These are phyloP conservation scores for Botrytis elliptica DNA, from an alignment of 2,329 filamentous ascomycete species.

Conservation along the genomic window DNA sequence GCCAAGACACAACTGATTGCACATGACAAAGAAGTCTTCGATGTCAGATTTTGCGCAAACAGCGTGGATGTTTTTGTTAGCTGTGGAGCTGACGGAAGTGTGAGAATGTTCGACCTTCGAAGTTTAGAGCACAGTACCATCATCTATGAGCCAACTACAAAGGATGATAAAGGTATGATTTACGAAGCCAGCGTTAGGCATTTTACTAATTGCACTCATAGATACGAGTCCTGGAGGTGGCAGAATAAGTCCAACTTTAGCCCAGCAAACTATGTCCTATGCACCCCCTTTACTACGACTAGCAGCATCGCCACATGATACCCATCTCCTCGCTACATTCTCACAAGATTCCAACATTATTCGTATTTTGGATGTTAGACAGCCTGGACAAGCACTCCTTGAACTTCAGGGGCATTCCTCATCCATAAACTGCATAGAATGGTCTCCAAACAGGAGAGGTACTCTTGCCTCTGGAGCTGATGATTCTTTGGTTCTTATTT, in stretches of 20 bases:
- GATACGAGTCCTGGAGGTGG: slow-evolving; percentile 52
- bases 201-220: slow-evolving; percentile 27
- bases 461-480: slow-evolving; percentile 89
- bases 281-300: slow-evolving; percentile 76
- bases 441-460: slow-evolving; percentile 84
- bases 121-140: slow-evolving; percentile 98
- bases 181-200: not conserved
- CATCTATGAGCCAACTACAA: slow-evolving; percentile 95
- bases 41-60: slow-evolving; percentile 96
- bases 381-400: slow-evolving; percentile 90
- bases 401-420: slow-evolving; percentile 88
- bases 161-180: slow-evolving; percentile 67
- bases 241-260: slow-evolving; percentile 70
- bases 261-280: slow-evolving; percentile 73
- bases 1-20: slow-evolving; percentile 98
- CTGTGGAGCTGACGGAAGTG: slow-evolving; percentile 95
- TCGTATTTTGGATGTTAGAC: slow-evolving; percentile 91
- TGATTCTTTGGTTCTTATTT: slow-evolving; percentile 86
- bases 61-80: slow-evolving; percentile 99
- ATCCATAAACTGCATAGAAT: slow-evolving; percentile 89
- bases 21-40: slow-evolving; percentile 98
- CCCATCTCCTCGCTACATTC: slow-evolving; percentile 94
- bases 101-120: slow-evolving; percentile 96
- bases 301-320: slow-evolving; percentile 90
- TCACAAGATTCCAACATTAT: slow-evolving; percentile 90